phyloP scores from a whole-genome alignment of 2,329 filamentous ascomycete species.

The Fusarium burgessii region DNA sequence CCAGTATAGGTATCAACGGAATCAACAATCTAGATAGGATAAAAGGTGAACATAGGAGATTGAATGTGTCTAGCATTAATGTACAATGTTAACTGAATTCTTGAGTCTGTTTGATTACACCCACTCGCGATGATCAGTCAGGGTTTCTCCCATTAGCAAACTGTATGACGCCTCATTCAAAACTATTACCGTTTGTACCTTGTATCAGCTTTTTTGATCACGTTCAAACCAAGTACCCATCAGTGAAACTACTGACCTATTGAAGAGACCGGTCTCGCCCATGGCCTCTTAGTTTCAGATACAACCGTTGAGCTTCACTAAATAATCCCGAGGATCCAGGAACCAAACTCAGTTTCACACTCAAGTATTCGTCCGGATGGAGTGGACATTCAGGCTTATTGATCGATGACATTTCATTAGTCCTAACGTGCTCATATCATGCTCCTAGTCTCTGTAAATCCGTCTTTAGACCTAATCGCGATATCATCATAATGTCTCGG shows the following conservation, averaged over 20 bases:
- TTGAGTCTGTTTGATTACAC: not conserved
- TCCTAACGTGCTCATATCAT: not conserved
- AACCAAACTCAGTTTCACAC: constrained; percentile 22
- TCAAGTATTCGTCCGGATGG: not conserved
- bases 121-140: not conserved
- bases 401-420: not conserved
- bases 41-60: not conserved
- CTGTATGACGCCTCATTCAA: not conserved
- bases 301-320: constrained; percentile 22
- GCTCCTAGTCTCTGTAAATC: not conserved
- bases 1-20: not conserved
- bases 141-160: not conserved
- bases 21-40: not conserved
- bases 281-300: constrained; percentile 4
- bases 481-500: not conserved
- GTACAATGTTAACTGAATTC: not conserved
- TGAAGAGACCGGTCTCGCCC: not conserved
- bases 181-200: not conserved
- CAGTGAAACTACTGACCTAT: not conserved
- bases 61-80: not conserved
- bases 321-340: constrained; percentile 19
- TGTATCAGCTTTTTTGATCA: not conserved
- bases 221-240: not conserved
- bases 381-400: not conserved
- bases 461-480: not conserved